Conservation (phyloP, 352 stramenopile species). For the Globisporangium nagaii region DNA sequence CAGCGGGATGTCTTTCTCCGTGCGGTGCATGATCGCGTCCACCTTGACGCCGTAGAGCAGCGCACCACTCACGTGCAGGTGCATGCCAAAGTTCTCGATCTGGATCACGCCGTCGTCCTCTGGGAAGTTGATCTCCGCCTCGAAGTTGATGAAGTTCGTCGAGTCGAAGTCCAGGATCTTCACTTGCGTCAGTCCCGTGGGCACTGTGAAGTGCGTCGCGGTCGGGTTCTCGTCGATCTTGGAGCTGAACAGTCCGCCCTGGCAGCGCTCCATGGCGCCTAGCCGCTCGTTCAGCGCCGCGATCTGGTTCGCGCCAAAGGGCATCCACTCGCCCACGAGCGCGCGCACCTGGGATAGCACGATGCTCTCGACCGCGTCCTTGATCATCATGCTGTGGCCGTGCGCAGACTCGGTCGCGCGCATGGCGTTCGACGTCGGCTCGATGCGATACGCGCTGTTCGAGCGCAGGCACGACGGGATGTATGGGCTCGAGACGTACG, state of each 20-base stretch:
- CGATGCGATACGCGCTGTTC: slow-evolving; percentile 77
- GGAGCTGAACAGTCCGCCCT: slow-evolving; percentile 95
- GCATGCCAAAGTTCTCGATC: slow-evolving; percentile 95
- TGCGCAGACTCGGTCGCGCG: slow-evolving; percentile 85
- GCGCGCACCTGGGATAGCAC: slow-evolving; percentile 94
- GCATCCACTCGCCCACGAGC: slow-evolving; percentile 96
- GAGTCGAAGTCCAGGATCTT: slow-evolving; percentile 97
- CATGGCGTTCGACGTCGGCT: slow-evolving; percentile 93
- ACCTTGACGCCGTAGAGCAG: slow-evolving; percentile 85
- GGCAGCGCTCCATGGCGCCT: slow-evolving; percentile 93
- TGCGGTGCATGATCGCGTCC: slow-evolving; percentile 96
- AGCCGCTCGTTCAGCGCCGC: slow-evolving; percentile 96
- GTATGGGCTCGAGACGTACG: slow-evolving; percentile 96
- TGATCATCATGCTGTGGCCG: slow-evolving; percentile 86
- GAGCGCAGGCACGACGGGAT: slow-evolving; percentile 95
- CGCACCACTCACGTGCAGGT: slow-evolving; percentile 67
- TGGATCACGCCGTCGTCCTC: slow-evolving; percentile 93
- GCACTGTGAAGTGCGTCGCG: slow-evolving; percentile 82
- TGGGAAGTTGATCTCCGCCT: slow-evolving; percentile 96
- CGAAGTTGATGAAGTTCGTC: slow-evolving; percentile 98
- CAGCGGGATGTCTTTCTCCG: slow-evolving; percentile 94
- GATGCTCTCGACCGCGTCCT: slow-evolving; percentile 93
- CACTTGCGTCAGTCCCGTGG: slow-evolving; percentile 93
- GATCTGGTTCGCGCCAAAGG: slow-evolving; percentile 97
- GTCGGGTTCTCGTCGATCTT: slow-evolving; percentile 86